Evolutionary conservation across 345 rosid species (phyloP).

Genomic region (Aurinia saxatilis): DNA sequence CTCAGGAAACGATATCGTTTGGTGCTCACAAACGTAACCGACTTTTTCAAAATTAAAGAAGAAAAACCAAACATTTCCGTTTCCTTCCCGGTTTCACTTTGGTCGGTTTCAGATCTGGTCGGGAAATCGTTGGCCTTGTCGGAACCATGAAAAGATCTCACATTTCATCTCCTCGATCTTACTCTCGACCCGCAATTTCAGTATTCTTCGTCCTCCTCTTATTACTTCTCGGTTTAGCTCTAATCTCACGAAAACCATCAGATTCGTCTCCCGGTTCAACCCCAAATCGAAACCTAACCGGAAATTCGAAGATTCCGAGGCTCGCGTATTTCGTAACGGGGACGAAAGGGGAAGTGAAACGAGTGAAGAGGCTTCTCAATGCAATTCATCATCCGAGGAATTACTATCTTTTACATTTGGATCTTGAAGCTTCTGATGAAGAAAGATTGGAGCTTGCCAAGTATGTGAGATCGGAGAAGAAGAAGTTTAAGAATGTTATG

Average conservation of each 20-base stretch:
- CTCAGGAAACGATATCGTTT: background rate
- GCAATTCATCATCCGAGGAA: conserved; percentile 80
- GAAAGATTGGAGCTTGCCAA: conserved; percentile 77
- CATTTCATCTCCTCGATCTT: conserved; percentile 31
- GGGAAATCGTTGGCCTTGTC: background rate
- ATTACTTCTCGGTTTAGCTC: conserved; percentile 34
- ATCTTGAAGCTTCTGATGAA: conserved; percentile 70
- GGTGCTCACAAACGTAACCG: background rate
- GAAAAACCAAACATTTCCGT: conserved; percentile 1
- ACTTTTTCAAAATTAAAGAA: background rate
- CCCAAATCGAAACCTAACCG: conserved; percentile 12
- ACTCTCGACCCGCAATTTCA: conserved; percentile 37
- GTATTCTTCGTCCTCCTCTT: conserved; percentile 31
- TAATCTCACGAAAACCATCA: conserved; percentile 29
- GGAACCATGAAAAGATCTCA: conserved; percentile 52
- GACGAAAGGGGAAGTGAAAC: conserved; percentile 60
- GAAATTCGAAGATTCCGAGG: conserved; percentile 34
- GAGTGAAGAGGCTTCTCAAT: conserved; percentile 53
- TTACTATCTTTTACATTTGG: conserved; percentile 72
- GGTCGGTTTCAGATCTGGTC: conserved; percentile 28
- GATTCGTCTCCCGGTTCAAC: conserved; percentile 11
- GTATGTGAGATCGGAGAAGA: conserved; percentile 56
- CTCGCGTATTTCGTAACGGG: conserved; percentile 77
- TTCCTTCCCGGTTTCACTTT: conserved; percentile 13
- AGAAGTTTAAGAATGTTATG: conserved; percentile 68